These are phyloP conservation scores for Microbotryum saponariae DNA, from an alignment of 1,284 basidiomycete species.

Conservation along the genomic window DNA sequence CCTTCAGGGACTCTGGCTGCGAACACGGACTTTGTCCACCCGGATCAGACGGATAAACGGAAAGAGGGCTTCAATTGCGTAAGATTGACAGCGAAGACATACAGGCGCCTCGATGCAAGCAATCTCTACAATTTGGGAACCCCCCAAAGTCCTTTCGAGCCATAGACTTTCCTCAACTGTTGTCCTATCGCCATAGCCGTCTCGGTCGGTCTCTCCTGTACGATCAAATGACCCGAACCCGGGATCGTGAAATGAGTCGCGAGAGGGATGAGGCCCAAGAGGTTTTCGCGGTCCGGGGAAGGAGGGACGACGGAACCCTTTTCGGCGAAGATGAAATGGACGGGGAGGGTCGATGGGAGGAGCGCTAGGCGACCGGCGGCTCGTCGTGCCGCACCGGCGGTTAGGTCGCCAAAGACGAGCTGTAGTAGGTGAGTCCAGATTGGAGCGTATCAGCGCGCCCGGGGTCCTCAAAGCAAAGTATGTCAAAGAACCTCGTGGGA, in stretches of 20 bases:
- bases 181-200: slow-evolving; percentile 39
- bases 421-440: not conserved
- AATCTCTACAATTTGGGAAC: slow-evolving; percentile 23
- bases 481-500: not conserved
- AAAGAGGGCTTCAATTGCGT: too few species aligned
- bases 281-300: slow-evolving; percentile 9
- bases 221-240: slow-evolving; percentile 42
- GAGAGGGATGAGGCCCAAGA: slow-evolving; percentile 17
- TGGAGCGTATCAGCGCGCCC: not conserved
- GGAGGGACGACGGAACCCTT: slow-evolving; percentile 28
- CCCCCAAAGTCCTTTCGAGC: slow-evolving; percentile 11
- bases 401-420: slow-evolving; percentile 33
- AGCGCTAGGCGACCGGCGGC: slow-evolving; percentile 25
- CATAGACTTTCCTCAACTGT: slow-evolving; percentile 39
- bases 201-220: slow-evolving; percentile 43
- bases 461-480: too few species aligned
- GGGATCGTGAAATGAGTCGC: slow-evolving; percentile 25
- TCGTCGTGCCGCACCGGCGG: slow-evolving; percentile 21
- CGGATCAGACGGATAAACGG: too few species aligned
- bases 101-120: too few species aligned
- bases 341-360: slow-evolving; percentile 21
- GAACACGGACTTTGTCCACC: too few species aligned
- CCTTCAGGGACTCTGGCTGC: too few species aligned
- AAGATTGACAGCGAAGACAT: too few species aligned
- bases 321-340: slow-evolving; percentile 31